Base-by-base conservation (phyloP, 805 yeast genomes). In the Nakazawaea peltata region DNA sequence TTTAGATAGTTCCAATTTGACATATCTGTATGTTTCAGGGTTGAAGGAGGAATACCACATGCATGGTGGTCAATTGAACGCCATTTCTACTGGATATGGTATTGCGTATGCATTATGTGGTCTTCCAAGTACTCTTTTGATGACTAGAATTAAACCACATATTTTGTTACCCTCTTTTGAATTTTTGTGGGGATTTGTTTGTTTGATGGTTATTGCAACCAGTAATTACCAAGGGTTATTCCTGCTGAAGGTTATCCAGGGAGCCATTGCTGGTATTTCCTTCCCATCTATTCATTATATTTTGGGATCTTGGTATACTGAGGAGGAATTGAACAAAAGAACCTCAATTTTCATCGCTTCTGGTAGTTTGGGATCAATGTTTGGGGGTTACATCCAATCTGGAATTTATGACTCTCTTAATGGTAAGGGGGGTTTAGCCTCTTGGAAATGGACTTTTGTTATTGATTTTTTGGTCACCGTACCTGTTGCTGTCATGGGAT, bases 361-460 rank as follows among this genome's bases (percentile, higher is more conserved):
- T 7, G 48, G 65, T 4, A 50, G 57, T 26, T 45, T 66, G 27
- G 72, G 68, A 13, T 53, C 58, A 15, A 65, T 64, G 56, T 62
- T 63, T 40, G 57, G 65, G 7, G 70, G 71, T 5, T 66, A 61
- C 34, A 45, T 67, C 27, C 71, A 68, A 44, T 40, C 61, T 9
- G 71, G 69, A 1, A 69, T 67, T 3, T 61, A 57, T 45, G 41
- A 44, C 29, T 47, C 59, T 44, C 52, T 64, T 50, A 52, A 68
- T 43, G 69, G 71, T 36, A 49, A 44, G 15, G 50, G 53, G n/a
- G 77, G 77, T 1, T 49, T 75, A 12, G 62, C 65, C 3, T 82
- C 83, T 6, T 76, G 81, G 81, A 63, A 77, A 51, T 76, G 82
- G 82, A 50, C 76, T n/a, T 77, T 74, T 47, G 70, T 77, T 30